Conservation (phyloP, 1,284 basidiomycete species). For the Puccinia novopanici region DNA sequence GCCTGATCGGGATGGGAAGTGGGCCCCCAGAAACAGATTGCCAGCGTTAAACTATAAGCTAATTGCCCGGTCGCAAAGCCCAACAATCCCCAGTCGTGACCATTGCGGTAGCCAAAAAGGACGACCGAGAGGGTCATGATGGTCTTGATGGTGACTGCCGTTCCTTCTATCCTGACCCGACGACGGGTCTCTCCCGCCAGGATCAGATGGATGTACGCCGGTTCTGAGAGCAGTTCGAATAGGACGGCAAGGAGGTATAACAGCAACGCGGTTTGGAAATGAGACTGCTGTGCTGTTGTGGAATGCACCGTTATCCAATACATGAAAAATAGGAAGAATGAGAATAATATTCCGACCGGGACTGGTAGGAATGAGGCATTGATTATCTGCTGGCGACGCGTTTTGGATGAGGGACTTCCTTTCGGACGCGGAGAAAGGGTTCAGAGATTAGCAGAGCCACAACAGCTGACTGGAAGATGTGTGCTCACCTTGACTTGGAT, state of each 20-base stretch:
- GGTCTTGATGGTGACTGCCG: constrained; percentile 74
- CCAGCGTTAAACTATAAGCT: constrained; percentile 66
- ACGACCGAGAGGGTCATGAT: constrained; percentile 70
- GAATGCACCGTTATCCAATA: constrained; percentile 64
- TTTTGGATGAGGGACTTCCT: constrained; percentile 52
- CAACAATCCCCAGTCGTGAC: constrained; percentile 64
- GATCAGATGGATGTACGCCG: constrained; percentile 70
- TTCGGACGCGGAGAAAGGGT: constrained; percentile 50
- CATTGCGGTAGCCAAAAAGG: constrained; percentile 59
- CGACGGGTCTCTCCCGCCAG: constrained; percentile 52
- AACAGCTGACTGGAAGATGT: neutral
- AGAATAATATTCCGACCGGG: constrained; percentile 65
- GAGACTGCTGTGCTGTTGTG: constrained; percentile 67
- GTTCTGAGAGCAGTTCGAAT: constrained; percentile 76
- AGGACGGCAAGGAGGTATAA: constrained; percentile 75
- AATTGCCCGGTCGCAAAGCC: constrained; percentile 82
- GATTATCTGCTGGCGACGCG: constrained; percentile 52
- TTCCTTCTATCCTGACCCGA: constrained; percentile 66
- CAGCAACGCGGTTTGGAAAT: constrained; percentile 68
- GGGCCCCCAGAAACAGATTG: constrained; percentile 57
- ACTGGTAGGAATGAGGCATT: constrained; percentile 69
- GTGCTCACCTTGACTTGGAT: neutral
- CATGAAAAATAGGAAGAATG: constrained; percentile 62
- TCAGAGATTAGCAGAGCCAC: neutral
- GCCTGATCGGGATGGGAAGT: constrained; percentile 8